Evolutionary conservation across 2,329 filamentous ascomycete species (phyloP).

Genomic region (Fusarium pseudograminearum): DNA sequence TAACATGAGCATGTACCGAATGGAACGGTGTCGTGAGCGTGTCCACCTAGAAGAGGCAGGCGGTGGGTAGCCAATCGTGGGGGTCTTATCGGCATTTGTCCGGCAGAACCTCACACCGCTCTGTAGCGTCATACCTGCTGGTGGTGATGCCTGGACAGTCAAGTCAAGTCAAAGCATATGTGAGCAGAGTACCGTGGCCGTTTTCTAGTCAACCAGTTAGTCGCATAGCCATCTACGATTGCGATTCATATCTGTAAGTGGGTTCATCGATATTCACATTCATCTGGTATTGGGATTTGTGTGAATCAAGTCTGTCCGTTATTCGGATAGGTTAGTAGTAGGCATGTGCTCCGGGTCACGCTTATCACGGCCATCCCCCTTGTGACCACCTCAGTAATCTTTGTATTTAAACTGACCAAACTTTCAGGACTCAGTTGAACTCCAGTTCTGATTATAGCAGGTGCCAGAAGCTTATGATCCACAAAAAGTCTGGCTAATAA

Average conservation of each 20-base stretch:
- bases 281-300: neutral
- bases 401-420: neutral
- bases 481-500: neutral
- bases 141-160: slow-evolving; percentile 44
- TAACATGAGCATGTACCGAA: slow-evolving; percentile 1
- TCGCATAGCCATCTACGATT: neutral
- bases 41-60: slow-evolving; percentile 38
- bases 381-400: slow-evolving; percentile 24
- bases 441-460: neutral
- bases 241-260: neutral
- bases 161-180: slow-evolving; percentile 1
- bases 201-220: slow-evolving; percentile 15
- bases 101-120: slow-evolving; percentile 47
- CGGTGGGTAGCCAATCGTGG: slow-evolving; percentile 32
- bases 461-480: no score
- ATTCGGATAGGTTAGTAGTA: neutral
- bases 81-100: slow-evolving; percentile 42
- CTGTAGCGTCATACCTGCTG: slow-evolving; percentile 45
- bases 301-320: neutral
- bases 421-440: neutral
- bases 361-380: slow-evolving; percentile 43
- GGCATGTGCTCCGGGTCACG: slow-evolving; percentile 45
- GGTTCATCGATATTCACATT: neutral
- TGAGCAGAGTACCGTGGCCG: neutral
- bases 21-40: slow-evolving; percentile 46